Conservation (phyloP, 73 alveolate species). For the Paramecium octaurelia region DNA sequence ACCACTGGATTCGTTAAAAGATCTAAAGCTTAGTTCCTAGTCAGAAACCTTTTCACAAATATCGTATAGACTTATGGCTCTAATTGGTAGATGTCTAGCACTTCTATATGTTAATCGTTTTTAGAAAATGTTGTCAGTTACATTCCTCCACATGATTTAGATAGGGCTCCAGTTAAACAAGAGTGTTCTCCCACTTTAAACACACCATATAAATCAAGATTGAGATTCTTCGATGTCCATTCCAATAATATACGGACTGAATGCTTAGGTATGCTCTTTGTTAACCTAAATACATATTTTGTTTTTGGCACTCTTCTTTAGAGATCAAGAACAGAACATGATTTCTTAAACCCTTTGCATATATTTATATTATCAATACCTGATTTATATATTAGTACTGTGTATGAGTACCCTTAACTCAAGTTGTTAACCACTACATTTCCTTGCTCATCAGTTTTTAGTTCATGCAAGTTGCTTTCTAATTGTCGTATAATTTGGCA, state of each 20-base stretch:
- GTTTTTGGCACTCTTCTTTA: neutral
- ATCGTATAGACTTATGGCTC: neutral
- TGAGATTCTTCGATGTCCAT: neutral
- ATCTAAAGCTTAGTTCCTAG: neutral
- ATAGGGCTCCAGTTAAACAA: neutral
- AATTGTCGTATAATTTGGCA: neutral
- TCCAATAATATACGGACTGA: neutral
- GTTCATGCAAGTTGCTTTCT: neutral
- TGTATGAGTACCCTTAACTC: neutral
- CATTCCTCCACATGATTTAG: slow-evolving; percentile 34
- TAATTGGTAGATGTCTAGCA: neutral
- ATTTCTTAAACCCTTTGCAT: neutral
- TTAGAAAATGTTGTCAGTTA: neutral
- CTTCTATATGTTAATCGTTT: neutral
- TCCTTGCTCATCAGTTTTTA: neutral
- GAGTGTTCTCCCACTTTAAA: neutral
- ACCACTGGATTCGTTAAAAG: neutral
- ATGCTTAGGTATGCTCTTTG: neutral
- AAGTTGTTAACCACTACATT: neutral
- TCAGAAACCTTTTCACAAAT: neutral
- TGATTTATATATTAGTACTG: neutral
- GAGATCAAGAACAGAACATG: neutral
- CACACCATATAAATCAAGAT: neutral
- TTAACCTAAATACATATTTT: neutral
- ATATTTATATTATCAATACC: neutral